Conservation (phyloP, 306 rosid genomes). For the Styphnolobium japonicum region DNA sequence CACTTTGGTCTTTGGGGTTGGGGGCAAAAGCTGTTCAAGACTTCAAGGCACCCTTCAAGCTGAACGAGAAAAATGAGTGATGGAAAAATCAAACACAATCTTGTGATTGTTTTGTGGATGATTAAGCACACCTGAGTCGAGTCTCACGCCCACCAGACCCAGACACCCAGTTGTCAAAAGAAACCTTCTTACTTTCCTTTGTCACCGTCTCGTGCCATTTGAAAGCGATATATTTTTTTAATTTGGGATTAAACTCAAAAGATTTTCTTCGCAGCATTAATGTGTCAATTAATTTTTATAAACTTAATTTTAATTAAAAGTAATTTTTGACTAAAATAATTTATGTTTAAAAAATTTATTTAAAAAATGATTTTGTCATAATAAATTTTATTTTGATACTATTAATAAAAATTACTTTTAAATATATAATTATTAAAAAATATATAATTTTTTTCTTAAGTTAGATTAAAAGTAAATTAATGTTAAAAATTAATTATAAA, state of each 20-base stretch:
- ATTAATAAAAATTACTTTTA: too few species aligned
- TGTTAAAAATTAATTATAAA: too few species aligned
- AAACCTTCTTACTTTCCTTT: slow-evolving; percentile 3
- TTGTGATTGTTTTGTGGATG: slow-evolving; percentile 31
- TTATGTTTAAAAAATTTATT: too few species aligned
- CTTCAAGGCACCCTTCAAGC: not conserved
- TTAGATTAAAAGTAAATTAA: too few species aligned
- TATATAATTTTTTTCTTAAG: too few species aligned
- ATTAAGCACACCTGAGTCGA: not conserved
- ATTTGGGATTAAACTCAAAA: not conserved
- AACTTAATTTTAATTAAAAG: too few species aligned
- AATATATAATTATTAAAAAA: too few species aligned
- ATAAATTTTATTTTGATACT: too few species aligned
- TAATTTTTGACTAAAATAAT: too few species aligned
- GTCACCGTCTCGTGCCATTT: slow-evolving; percentile 22
- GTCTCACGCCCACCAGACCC: not conserved
- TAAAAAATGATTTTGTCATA: too few species aligned
- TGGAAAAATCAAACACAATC: not conserved
- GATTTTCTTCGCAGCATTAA: not conserved
- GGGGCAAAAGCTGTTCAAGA: not conserved
- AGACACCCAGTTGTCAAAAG: slow-evolving; percentile 28
- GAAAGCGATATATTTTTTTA: not conserved
- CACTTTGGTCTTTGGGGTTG: not conserved
- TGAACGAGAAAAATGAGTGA: slow-evolving; percentile 32
- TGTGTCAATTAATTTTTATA: too few species aligned